These are phyloP conservation scores for Colletotrichum abscissum DNA, from an alignment of 2,329 filamentous ascomycete species.

Conservation along the genomic window DNA sequence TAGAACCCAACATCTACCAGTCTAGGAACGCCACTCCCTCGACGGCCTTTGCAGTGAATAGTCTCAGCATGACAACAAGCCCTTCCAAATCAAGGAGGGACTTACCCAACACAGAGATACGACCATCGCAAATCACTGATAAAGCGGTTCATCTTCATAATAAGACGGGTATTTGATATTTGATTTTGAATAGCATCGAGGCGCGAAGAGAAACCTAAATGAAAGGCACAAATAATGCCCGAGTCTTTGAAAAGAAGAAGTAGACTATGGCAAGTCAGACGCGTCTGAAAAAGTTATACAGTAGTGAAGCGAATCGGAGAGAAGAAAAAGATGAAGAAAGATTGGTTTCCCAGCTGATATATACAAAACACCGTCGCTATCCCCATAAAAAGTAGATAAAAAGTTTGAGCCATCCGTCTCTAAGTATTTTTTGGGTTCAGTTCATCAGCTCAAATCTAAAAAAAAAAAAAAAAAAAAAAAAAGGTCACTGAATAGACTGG, in stretches of 20 bases:
- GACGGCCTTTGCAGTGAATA: no score
- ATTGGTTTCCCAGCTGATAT: background rate
- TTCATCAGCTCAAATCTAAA: constrained; percentile 23
- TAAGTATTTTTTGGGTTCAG: constrained; percentile 13
- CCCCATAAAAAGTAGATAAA: background rate
- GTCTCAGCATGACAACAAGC: background rate
- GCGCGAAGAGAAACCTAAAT: background rate
- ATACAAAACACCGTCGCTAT: constrained; percentile 30
- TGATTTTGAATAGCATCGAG: background rate
- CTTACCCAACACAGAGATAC: no score
- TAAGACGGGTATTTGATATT: background rate
- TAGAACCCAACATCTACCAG: background rate
- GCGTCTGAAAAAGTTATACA: background rate
- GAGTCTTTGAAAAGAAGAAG: background rate
- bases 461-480: background rate
- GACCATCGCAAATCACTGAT: background rate
- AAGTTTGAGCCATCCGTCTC: constrained; percentile 5
- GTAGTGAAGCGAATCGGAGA: background rate
- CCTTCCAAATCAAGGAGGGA: background rate
- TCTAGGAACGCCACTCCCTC: background rate
- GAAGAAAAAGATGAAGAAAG: background rate
- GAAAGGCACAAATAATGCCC: background rate
- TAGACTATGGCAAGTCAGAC: background rate
- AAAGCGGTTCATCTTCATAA: background rate
- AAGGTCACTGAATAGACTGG: background rate